A percentile compares a stretch with the other conserved stretches of the same genome.
These are phyloP conservation scores for Multifurca ochricompacta DNA, from an alignment of 768 basidiomycete species.

Conservation along the genomic window DNA sequence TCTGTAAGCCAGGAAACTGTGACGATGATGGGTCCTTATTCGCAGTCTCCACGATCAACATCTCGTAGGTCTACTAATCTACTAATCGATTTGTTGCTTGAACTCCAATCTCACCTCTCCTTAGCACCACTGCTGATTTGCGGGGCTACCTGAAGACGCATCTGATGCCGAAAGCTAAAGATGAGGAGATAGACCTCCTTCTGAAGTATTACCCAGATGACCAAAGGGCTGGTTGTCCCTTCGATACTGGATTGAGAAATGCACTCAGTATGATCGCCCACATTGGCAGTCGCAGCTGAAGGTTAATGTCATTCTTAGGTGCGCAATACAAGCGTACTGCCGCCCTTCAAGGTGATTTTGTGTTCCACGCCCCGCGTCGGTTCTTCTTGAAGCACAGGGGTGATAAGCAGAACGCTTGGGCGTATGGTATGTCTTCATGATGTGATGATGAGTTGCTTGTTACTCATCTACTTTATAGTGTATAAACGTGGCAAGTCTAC, in stretches of 20 bases:
- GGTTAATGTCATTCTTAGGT: not conserved
- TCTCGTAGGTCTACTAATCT: conserved; percentile 25
- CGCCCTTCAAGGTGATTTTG: conserved; percentile 17
- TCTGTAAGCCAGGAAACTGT: conserved; percentile 33
- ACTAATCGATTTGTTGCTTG: not conserved
- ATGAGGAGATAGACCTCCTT: conserved; percentile 17
- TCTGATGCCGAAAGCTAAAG: conserved; percentile 23
- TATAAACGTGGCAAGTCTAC: conserved; percentile 13
- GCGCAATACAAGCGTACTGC: conserved; percentile 19
- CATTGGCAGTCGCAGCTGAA: not conserved
- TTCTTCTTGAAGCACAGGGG: conserved; percentile 10
- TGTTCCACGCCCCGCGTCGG: conserved; percentile 20
- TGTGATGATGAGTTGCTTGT: too few species aligned
- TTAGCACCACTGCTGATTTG: not conserved
- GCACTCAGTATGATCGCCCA: conserved; percentile 26
- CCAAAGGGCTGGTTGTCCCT: conserved; percentile 14
- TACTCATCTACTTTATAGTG: not conserved
- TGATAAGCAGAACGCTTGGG: conserved; percentile 13
- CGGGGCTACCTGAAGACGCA: conserved; percentile 12
- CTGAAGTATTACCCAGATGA: conserved; percentile 22
- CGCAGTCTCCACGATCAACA: conserved; percentile 24
- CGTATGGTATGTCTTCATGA: conserved; percentile 7
- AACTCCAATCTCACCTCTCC: not conserved
- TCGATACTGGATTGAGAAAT: conserved; percentile 18
- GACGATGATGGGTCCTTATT: conserved; percentile 54